Base-by-base conservation (phyloP, 2,329 filamentous ascomycete species). In the Colletotrichum costaricense region DNA sequence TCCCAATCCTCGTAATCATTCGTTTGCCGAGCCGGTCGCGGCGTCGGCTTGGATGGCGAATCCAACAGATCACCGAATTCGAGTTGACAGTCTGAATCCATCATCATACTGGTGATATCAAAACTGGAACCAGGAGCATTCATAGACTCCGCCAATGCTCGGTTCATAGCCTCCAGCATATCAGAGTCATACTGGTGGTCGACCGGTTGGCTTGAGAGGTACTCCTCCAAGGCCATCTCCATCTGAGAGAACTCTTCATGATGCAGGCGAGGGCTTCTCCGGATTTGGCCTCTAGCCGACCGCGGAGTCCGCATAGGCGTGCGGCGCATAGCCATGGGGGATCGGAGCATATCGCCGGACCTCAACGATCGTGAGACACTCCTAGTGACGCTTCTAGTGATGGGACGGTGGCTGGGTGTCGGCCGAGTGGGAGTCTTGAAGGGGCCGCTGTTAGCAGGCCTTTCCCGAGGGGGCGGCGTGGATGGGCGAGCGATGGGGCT, bases 361-460 rank as follows among this genome's bases (percentile, higher is more conserved):
- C 87, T 86, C 70, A 90, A 84, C 46, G 89, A 90, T 71, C 86
- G 86, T 12, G 89, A 90, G 16, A 91, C 87, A 80, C 89, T 91
- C 78, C 89, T 86, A 77, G 89, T 92, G 79, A 88, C 88, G 79
- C 89, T 91, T 78, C 89, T 86, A 76, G 89, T 92, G 79, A 88
- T 88, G 42, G 87, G 91, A 76, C 88, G 89, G 78, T 90, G 90
- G 75, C 82, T 91, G 2, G 89, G 91, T 1, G 88, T 90, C n/a
- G 85, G 86, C n/a, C 87, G 88, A 1, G 90, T 90, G 1, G 91
- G 90, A 3, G 91, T 93, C 80, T 91, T 92, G 80, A 91, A 90
- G 2, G 82, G 80, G 5, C 81, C 83, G 49, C 83, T 82, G 63
- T 85, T 85, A 46, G 84, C 81, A 69, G 85, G 83, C 79, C 86